phyloP scores from a whole-genome alignment of 768 basidiomycete genomes.

The Tricholoma sp. region DNA sequence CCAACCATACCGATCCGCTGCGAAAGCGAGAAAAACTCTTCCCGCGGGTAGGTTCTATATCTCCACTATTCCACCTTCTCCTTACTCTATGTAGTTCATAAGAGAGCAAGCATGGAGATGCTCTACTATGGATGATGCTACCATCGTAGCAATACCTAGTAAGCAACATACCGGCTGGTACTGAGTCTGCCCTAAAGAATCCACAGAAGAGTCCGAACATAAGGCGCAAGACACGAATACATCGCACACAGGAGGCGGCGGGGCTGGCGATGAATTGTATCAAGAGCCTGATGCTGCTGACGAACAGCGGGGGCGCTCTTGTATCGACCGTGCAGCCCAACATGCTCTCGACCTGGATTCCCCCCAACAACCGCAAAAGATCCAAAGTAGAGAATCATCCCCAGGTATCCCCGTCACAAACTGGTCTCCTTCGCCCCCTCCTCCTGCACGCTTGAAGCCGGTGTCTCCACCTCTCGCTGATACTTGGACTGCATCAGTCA shows the following conservation, averaged over 20 bases:
- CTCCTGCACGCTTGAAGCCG: constrained; percentile 1
- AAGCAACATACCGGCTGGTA: neutral
- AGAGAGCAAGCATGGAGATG: constrained; percentile 1
- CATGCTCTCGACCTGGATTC: neutral
- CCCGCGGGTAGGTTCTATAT: neutral
- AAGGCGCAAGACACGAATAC: neutral
- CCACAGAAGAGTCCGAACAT: constrained; percentile 1
- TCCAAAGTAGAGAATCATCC: neutral
- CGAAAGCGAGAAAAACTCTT: neutral
- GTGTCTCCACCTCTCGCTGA: neutral
- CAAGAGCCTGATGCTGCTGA: neutral
- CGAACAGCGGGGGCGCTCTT: neutral
- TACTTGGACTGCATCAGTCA: neutral
- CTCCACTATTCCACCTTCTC: neutral
- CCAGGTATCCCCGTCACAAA: neutral
- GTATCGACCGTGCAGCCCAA: neutral
- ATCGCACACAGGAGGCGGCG: neutral
- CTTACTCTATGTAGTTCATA: neutral
- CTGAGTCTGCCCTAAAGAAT: neutral
- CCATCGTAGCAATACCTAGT: constrained; percentile 12
- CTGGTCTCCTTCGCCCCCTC: neutral
- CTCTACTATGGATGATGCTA: constrained; percentile 9
- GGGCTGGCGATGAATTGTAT: constrained; percentile 1
- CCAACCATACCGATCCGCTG: too few species aligned
- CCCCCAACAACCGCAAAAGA: neutral